Percentiles rank a stretch among this genome's conserved stretches.
Evolutionary conservation across 345 rosid genomes (phyloP).

Genomic region (Euphorbia lathyris): DNA sequence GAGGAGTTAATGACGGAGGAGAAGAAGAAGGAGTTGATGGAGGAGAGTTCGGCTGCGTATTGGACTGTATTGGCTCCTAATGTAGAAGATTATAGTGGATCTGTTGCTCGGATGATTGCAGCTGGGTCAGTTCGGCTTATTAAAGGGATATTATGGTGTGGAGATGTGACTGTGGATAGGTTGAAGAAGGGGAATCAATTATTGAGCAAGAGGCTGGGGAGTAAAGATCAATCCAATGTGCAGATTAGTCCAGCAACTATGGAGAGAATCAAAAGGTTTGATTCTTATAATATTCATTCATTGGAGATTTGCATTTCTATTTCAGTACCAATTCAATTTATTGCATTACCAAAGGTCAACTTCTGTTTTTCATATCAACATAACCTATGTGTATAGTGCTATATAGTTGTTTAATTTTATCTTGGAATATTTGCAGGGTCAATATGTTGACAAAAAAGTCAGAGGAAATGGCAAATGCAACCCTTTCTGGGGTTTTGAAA

Average conservation of each 20-base stretch:
- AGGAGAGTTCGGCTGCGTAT: slow-evolving; percentile 65
- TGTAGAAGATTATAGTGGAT: slow-evolving; percentile 75
- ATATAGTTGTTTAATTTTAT: background rate
- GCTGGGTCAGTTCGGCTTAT: slow-evolving; percentile 87
- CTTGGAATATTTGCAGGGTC: slow-evolving; percentile 46
- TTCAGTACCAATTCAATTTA: no score
- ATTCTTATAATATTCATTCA: background rate
- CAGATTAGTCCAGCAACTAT: slow-evolving; percentile 61
- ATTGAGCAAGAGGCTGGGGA: slow-evolving; percentile 50
- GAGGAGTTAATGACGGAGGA: slow-evolving; percentile 20
- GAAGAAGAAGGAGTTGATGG: slow-evolving; percentile 37
- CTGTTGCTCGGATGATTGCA: slow-evolving; percentile 66
- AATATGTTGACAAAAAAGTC: slow-evolving; percentile 82
- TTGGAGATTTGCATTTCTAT: background rate
- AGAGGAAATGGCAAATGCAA: slow-evolving; percentile 67
- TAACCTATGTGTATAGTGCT: background rate
- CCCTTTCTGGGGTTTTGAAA: slow-evolving; percentile 81
- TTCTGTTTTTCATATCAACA: background rate
- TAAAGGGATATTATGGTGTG: slow-evolving; percentile 90
- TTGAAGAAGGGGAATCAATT: slow-evolving; percentile 73
- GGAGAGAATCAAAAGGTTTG: slow-evolving; percentile 74
- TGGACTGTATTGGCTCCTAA: slow-evolving; percentile 99
- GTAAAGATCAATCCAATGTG: slow-evolving; percentile 29
- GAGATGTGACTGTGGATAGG: slow-evolving; percentile 84
- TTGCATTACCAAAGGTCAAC: background rate